phyloP scores from a whole-genome alignment of 192 early-diverging fungal genomes.

The Funneliformis mosseae region DNA sequence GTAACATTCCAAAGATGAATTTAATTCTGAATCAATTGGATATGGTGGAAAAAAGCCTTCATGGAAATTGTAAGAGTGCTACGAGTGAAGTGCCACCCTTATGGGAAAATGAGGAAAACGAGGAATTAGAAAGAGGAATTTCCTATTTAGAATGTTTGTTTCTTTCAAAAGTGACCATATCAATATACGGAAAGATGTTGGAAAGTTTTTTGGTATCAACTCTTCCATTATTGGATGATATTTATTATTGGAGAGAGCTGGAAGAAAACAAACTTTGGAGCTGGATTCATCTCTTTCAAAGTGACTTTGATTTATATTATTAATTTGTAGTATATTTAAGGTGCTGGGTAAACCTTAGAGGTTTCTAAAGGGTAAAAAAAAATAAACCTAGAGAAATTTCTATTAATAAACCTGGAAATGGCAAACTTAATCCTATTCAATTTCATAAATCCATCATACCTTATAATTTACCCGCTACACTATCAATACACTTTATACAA shows the following conservation, averaged over 20 bases:
- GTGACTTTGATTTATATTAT: not conserved
- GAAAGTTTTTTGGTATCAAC: conserved; percentile 59
- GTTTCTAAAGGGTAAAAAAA: not conserved
- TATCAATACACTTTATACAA: too few species aligned
- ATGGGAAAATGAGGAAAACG: not conserved
- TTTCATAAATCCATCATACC: too few species aligned
- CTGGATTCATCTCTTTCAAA: conserved; percentile 50
- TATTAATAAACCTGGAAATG: too few species aligned
- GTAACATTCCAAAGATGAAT: not conserved
- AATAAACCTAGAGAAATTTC: not conserved
- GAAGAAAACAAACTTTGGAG: conserved; percentile 47
- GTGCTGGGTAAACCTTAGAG: not conserved
- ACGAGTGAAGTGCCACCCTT: not conserved
- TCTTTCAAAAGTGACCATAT: conserved; percentile 52
- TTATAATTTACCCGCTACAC: too few species aligned
- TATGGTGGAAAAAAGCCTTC: not conserved
- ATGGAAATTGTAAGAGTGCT: not conserved
- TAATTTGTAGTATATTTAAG: not conserved
- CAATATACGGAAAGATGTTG: conserved; percentile 60
- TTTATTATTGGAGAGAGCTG: conserved; percentile 68
- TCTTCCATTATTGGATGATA: conserved; percentile 61
- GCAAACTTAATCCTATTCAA: too few species aligned
- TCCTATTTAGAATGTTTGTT: conserved; percentile 47
- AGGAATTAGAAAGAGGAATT: conserved; percentile 9
- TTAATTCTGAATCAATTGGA: not conserved